Evolutionary conservation across 805 yeast species (phyloP), one percentile per base, ranked within the genome.

Genomic region (Schizosaccharomyces lindneri): DNA sequence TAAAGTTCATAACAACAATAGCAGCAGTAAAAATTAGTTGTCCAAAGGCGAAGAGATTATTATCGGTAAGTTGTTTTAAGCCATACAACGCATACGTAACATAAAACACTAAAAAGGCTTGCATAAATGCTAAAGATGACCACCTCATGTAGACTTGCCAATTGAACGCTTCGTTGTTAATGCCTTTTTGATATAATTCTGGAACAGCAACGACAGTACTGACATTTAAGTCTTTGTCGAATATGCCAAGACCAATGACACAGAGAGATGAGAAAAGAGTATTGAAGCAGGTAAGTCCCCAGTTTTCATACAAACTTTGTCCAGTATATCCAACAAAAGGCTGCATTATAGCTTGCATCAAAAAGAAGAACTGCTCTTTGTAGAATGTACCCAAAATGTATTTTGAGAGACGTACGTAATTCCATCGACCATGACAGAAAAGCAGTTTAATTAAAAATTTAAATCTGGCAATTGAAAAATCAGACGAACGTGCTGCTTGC

Each of bases 221-320:
- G 0, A 97, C 95, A 60, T 81, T 77, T 69, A 93, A 75, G 68
- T 93, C 99, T 68, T 84, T 85, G 67, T 90, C 95, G 71, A 93
- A 84, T 81, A 89, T 86, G n/a, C 99, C 99, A 61, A 93, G 76
- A 68, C 94, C 85, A 48, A 93, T 71, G 2, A 93, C 97, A 0
- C 96, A 89, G 61, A 93, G 74, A 0, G 96, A 87, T 0, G 98
- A 90, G 73, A 93, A 94, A 64, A 93, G 76, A 0, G 98, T 94
- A 70, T 93, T 94, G 75, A 85, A 93, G 97, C 94, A 89, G 0
- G 97, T 86, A 63, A 93, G 76, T 1, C 97, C 89, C 95, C 97
- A 89, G 51, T 90, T 83, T 69, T 94, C 98, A 71, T 87, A 93
- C 66, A 90, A 71, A 0, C 97, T 87, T 0, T 95, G 82, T 1